These are phyloP conservation scores for Fragaria nilgerrensis DNA, from an alignment of 306 rosid species.

Conservation along the genomic window DNA sequence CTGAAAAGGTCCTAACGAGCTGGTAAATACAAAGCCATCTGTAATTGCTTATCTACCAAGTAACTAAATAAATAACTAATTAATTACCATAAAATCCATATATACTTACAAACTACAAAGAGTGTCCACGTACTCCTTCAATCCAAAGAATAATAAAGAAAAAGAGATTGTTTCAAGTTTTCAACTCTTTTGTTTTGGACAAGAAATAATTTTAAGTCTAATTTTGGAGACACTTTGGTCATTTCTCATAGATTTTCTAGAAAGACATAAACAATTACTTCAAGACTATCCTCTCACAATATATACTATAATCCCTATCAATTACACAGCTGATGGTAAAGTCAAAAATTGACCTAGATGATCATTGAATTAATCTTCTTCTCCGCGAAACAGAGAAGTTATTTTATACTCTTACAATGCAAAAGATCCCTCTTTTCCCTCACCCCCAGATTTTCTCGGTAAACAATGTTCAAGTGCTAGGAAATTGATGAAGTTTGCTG, in stretches of 20 bases:
- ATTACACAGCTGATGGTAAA: neutral
- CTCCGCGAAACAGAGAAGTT: neutral
- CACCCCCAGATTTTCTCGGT: too few species aligned
- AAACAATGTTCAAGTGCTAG: too few species aligned
- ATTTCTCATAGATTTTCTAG: neutral
- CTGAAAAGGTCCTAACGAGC: neutral
- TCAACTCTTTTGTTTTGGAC: neutral
- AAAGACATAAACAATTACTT: neutral
- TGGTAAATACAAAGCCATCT: neutral
- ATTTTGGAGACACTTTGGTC: neutral
- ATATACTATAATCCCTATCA: too few species aligned
- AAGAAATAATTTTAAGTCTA: too few species aligned
- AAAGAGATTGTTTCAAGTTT: too few species aligned
- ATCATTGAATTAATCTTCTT: neutral
- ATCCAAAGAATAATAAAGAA: too few species aligned
- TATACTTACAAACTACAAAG: neutral
- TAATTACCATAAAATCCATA: neutral
- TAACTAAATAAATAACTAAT: neutral
- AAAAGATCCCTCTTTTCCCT: too few species aligned
- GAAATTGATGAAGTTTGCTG: too few species aligned
- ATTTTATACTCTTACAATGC: neutral
- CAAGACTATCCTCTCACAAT: slow-evolving; percentile 8
- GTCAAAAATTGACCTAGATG: slow-evolving; percentile 5
- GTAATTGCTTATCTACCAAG: neutral
- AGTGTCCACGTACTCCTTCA: neutral